phyloP scores from a whole-genome alignment of 331 rosid genomes.

The Quercus lobata region DNA sequence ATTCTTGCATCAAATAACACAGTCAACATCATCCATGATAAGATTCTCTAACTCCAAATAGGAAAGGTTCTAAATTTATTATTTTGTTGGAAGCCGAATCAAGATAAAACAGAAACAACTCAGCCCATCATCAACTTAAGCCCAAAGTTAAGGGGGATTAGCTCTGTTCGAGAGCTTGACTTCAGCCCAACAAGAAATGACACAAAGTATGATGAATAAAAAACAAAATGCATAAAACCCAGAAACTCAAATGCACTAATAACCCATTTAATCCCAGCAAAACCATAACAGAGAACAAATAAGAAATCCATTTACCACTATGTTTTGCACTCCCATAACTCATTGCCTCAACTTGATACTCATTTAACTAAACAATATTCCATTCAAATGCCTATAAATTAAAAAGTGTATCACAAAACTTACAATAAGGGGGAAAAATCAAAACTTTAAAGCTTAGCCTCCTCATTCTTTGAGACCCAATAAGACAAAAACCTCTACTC shows the following conservation, averaged over 20 bases:
- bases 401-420: not conserved
- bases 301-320: not conserved
- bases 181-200: not conserved
- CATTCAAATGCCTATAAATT: not conserved
- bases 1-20: not conserved
- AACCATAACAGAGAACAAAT: too few species aligned
- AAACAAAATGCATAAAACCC: not conserved
- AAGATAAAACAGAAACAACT: not conserved
- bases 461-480: slow-evolving; percentile 3
- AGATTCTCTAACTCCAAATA: not conserved
- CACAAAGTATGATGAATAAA: not conserved
- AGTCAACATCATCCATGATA: too few species aligned
- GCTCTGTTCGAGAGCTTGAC: not conserved
- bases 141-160: not conserved
- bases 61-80: not conserved
- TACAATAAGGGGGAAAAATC: not conserved
- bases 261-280: not conserved
- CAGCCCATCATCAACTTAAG: not conserved
- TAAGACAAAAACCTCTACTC: not conserved
- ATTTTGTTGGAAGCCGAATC: not conserved
- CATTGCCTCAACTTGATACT: not conserved
- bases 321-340: not conserved
- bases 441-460: slow-evolving; percentile 13
- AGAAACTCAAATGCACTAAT: not conserved
- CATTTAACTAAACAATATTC: not conserved